phyloP scores from a whole-genome alignment of 2,329 filamentous ascomycete species.

The Sporothrix pseudoabietina region DNA sequence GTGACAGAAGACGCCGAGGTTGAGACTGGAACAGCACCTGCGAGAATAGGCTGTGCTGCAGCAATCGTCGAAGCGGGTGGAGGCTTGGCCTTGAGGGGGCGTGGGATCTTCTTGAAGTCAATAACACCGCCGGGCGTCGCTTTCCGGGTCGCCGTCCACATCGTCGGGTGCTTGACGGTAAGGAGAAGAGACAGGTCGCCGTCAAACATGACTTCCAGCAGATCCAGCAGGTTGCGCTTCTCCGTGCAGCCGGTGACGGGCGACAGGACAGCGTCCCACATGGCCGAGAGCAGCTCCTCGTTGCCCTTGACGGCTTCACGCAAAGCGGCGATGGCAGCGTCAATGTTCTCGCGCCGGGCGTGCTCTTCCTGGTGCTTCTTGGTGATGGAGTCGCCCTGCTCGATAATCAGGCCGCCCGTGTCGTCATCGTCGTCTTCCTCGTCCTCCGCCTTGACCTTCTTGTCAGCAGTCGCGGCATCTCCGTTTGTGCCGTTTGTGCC shows the following conservation, averaged over 20 bases:
- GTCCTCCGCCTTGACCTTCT: slow-evolving; percentile 49
- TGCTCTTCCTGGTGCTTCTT: slow-evolving; percentile 50
- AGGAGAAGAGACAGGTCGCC: slow-evolving; percentile 51
- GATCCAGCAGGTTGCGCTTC: slow-evolving; percentile 53
- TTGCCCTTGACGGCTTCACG: slow-evolving; percentile 51
- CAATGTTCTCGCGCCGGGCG: slow-evolving; percentile 52
- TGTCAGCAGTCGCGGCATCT: not conserved
- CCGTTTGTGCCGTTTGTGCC: slow-evolving; percentile 47
- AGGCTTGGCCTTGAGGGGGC: slow-evolving; percentile 28
- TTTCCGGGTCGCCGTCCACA: slow-evolving; percentile 46
- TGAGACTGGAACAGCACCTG: not conserved
- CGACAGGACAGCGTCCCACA: slow-evolving; percentile 56
- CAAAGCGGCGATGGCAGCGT: slow-evolving; percentile 52
- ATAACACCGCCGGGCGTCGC: slow-evolving; percentile 30
- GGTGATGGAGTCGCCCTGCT: slow-evolving; percentile 49
- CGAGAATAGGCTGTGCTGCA: not conserved
- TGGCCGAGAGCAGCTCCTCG: slow-evolving; percentile 46
- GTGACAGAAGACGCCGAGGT: not conserved
- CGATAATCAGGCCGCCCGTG: slow-evolving; percentile 51
- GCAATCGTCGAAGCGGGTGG: not conserved
- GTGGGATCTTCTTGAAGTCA: slow-evolving; percentile 34
- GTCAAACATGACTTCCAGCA: slow-evolving; percentile 55
- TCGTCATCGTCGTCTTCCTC: slow-evolving; percentile 41
- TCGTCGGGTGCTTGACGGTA: slow-evolving; percentile 51
- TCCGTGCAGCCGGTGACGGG: slow-evolving; percentile 51